Evolutionary conservation across 768 basidiomycete species (phyloP), one percentile per base, ranked within the genome.

Genomic region (Dendrothele bispora): DNA sequence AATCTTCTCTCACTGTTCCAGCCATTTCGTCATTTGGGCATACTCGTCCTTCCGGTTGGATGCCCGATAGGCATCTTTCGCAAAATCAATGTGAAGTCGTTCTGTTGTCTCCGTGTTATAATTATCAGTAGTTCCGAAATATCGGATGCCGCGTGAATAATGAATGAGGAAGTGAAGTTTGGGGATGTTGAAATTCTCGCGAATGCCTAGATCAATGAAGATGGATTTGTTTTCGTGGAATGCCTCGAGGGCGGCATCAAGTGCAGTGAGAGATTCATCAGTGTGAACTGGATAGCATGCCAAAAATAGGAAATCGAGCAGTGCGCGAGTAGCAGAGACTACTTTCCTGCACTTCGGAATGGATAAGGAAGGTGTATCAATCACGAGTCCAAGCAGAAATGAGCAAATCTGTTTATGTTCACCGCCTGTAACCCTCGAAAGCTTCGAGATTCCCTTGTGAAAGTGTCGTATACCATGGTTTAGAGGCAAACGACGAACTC

Each of bases 351-450:
- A 29, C 10, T 17, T 21, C 5, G 14, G 18, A 15, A 25, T 17
- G 26, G 26, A 39, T 15, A 20, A 40, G 36, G 3, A 51, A 59
- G 49, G 2, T 15, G 43, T 47, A 25, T 57, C 61, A 26, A 63
- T 47, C 8, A 71, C 39, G n/a, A 62, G 27, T 3, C 59, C 56
- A 14, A 63, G 37, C 32, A 71, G 52, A 15, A 64, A 41, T 12
- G 46, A 39, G 44, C 61, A 53, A 35, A 70, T 65, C 29, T 43
- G 12, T 17, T 43, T 43, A 17, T 29, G 67, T 53, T 77, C 69
- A 0, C 57, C 62, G 3, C 73, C 75, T 0, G 64, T 71, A 53
- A 70, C 66, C 39, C 66, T 67, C 2, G 65, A 64, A 2, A 77
- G 52, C 0, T 46, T 35, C 4, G 64, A 64, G 20, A 75, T 71